phyloP scores from a whole-genome alignment of 2,329 filamentous ascomycete genomes.

The Hymenoscyphus fraxineus region DNA sequence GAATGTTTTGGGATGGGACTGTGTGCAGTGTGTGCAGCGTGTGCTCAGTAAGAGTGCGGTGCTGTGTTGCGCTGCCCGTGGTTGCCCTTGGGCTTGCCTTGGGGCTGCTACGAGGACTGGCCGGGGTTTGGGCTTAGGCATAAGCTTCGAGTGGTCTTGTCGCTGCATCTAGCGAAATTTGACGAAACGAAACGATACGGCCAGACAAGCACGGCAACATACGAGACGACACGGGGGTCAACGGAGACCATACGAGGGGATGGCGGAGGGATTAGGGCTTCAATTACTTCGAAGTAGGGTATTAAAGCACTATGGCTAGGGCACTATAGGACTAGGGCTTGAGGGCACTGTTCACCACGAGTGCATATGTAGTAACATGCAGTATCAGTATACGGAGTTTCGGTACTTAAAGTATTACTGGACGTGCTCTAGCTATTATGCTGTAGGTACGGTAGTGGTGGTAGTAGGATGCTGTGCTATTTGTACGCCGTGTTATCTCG shows the following conservation, averaged over 20 bases:
- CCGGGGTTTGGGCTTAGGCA: background rate
- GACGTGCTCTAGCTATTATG: background rate
- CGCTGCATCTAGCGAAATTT: background rate
- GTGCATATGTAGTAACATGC: background rate
- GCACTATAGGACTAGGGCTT: too few species aligned
- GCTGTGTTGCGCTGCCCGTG: too few species aligned
- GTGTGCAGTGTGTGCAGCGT: background rate
- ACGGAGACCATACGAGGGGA: background rate
- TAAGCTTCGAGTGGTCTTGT: background rate
- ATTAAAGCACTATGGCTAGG: background rate
- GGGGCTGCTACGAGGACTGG: too few species aligned
- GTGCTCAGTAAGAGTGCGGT: too few species aligned
- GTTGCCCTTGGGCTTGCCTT: too few species aligned
- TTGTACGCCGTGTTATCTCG: too few species aligned
- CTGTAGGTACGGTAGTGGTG: background rate
- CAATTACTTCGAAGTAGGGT: too few species aligned
- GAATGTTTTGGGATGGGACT: background rate
- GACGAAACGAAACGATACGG: background rate
- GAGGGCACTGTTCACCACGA: background rate
- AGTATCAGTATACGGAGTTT: background rate
- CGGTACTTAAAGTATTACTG: too few species aligned
- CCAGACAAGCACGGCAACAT: background rate
- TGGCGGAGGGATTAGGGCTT: background rate
- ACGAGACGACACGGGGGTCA: too few species aligned
- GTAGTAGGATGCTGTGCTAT: too few species aligned